Evolutionary conservation across 2,329 filamentous ascomycete species (phyloP).

Genomic region (Aspergillus felis): DNA sequence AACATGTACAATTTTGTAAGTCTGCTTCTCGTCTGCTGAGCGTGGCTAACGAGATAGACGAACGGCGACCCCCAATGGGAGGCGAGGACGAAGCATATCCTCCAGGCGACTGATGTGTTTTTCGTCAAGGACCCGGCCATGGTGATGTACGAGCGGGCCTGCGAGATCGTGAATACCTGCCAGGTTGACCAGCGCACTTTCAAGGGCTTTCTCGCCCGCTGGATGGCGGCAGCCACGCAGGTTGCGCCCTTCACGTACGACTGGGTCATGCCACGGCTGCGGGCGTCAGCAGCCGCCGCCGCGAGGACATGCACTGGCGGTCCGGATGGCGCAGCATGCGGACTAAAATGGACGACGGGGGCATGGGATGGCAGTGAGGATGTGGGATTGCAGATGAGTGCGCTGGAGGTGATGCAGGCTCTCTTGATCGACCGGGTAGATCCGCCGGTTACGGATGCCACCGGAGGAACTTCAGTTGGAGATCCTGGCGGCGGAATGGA

Average conservation of each 20-base stretch:
- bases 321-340: constrained; percentile 36
- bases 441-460: constrained; percentile 27
- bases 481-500: constrained; percentile 27
- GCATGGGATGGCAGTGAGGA: constrained; percentile 36
- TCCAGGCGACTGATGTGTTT: constrained; percentile 53
- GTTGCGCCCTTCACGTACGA: constrained; percentile 55
- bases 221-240: constrained; percentile 55
- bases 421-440: constrained; percentile 29
- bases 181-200: constrained; percentile 63
- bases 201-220: constrained; percentile 63
- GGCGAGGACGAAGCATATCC: constrained; percentile 47
- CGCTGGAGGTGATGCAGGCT: constrained; percentile 32
- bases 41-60: constrained; percentile 23
- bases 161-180: constrained; percentile 53
- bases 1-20: constrained; percentile 52
- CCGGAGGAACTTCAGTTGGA: constrained; percentile 32
- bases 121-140: constrained; percentile 39
- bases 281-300: constrained; percentile 51
- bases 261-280: constrained; percentile 50
- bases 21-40: background rate
- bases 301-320: constrained; percentile 52
- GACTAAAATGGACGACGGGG: constrained; percentile 37
- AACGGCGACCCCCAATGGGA: constrained; percentile 50
- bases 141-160: constrained; percentile 58
- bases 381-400: constrained; percentile 40